Percentiles rank a stretch among this genome's conserved stretches.
These are phyloP conservation scores for Ottelia alismoides DNA, from an alignment of 106 monocot genomes.

Conservation along the genomic window DNA sequence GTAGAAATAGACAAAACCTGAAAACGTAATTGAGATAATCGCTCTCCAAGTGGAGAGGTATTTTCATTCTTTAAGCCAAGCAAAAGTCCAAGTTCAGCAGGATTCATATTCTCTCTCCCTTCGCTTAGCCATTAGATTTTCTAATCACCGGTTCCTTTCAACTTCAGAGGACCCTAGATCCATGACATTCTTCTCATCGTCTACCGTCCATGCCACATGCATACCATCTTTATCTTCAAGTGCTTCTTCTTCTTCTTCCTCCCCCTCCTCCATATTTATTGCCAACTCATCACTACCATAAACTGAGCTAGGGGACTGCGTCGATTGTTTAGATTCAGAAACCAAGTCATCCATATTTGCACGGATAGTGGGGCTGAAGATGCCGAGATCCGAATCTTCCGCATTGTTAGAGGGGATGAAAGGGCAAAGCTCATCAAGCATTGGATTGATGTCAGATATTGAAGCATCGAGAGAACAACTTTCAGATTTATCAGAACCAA, in stretches of 20 bases:
- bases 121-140: constrained; percentile 39
- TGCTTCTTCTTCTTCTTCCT: constrained; percentile 18
- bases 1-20: constrained; percentile 49
- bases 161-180: constrained; percentile 24
- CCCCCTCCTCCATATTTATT: constrained; percentile 31
- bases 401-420: no score
- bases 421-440: constrained; percentile 81
- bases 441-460: constrained; percentile 50
- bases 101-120: constrained; percentile 6
- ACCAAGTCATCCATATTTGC: constrained; percentile 21
- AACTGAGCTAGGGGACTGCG: constrained; percentile 24
- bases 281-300: no score
- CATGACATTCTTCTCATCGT: constrained; percentile 76
- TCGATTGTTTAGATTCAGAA: constrained; percentile 14
- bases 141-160: constrained; percentile 20
- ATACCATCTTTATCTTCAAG: constrained; percentile 36
- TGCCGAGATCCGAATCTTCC: constrained; percentile 33
- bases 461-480: constrained; percentile 60
- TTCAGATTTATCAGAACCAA: constrained; percentile 43
- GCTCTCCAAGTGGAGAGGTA: constrained; percentile 18
- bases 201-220: constrained; percentile 64
- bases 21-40: constrained; percentile 22
- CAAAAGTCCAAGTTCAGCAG: constrained; percentile 27
- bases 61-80: constrained; percentile 53
- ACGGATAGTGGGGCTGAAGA: constrained; percentile 17